Percentiles rank a stretch among this genome's conserved stretches.
These are phyloP conservation scores for Vaccinium vitisidaea DNA, from an alignment of 148 eudicot species.

Conservation along the genomic window DNA sequence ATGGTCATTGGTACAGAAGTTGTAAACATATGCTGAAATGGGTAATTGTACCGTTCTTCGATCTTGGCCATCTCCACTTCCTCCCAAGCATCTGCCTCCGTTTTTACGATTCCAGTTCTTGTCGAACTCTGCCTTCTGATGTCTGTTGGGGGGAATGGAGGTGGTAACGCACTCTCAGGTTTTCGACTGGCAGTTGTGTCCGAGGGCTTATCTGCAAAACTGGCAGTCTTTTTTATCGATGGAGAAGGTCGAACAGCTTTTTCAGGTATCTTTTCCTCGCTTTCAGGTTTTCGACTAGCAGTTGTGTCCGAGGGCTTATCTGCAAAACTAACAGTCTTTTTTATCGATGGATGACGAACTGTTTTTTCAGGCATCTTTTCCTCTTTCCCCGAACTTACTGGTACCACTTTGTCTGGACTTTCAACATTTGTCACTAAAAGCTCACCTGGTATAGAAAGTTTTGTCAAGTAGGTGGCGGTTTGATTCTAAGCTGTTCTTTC, in stretches of 20 bases:
- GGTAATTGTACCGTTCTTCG: constrained; percentile 38
- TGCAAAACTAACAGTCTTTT: constrained; percentile 40
- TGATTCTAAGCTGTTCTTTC: too few relatives aligned
- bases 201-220: constrained; percentile 34
- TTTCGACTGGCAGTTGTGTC: constrained; percentile 15
- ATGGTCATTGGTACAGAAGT: not conserved
- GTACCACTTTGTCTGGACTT: constrained; percentile 18
- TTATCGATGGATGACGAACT: constrained; percentile 41
- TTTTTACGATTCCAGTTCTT: constrained; percentile 25
- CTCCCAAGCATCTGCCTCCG: constrained; percentile 75
- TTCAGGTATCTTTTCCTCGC: constrained; percentile 36
- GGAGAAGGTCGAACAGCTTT: constrained; percentile 36
- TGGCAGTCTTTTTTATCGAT: constrained; percentile 40
- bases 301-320: constrained; percentile 22
- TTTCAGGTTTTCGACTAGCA: constrained; percentile 27
- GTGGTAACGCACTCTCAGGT: constrained; percentile 23
- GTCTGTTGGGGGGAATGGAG: constrained; percentile 29
- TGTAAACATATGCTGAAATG: not conserved
- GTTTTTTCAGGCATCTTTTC: constrained; percentile 46
- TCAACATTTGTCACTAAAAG: constrained; percentile 20
- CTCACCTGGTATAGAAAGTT: constrained; percentile 26
- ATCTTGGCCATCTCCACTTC: constrained; percentile 58
- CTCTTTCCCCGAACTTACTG: constrained; percentile 11
- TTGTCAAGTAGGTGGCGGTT: not conserved
- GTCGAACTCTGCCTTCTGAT: constrained; percentile 22